A percentile compares a stretch with the other conserved stretches of the same genome.
These are phyloP conservation scores for Durio zibethinus DNA, from an alignment of 345 rosid genomes.

Conservation along the genomic window DNA sequence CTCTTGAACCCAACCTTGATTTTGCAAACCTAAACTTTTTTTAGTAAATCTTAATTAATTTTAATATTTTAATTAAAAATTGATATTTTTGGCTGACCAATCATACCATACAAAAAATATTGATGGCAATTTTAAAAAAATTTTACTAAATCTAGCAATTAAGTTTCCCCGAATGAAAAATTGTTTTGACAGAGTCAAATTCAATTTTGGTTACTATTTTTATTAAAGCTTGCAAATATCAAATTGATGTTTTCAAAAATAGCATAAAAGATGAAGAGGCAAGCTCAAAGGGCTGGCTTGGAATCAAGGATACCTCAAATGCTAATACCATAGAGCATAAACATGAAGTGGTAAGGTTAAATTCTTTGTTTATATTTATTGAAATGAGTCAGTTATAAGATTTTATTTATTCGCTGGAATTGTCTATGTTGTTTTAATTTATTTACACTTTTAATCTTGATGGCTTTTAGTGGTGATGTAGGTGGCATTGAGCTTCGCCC, in stretches of 20 bases:
- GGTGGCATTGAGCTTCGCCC: conserved; percentile 93
- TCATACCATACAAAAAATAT: too few relatives aligned
- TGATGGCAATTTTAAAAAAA: too few relatives aligned
- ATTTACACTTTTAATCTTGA: background rate
- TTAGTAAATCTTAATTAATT: too few relatives aligned
- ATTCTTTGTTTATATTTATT: background rate
- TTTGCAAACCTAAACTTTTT: too few relatives aligned
- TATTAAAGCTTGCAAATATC: conserved; percentile 86
- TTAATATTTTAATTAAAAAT: too few relatives aligned
- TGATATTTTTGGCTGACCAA: too few relatives aligned
- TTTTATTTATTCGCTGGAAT: background rate
- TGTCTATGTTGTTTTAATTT: background rate
- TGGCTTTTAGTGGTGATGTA: background rate
- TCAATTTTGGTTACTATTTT: conserved; percentile 68
- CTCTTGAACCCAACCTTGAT: too few relatives aligned
- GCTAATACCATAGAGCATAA: conserved; percentile 84
- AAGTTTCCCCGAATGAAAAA: too few relatives aligned
- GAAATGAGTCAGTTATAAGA: background rate
- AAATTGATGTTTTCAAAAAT: conserved; percentile 72
- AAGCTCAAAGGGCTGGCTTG: conserved; percentile 83
- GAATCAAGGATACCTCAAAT: conserved; percentile 52
- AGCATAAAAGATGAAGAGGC: conserved; percentile 67
- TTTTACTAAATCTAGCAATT: too few relatives aligned
- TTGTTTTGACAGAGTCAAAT: too few relatives aligned
- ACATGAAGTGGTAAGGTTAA: conserved; percentile 83